Conservation (phyloP, 805 yeast species). For the Teunomyces gatunensis region DNA sequence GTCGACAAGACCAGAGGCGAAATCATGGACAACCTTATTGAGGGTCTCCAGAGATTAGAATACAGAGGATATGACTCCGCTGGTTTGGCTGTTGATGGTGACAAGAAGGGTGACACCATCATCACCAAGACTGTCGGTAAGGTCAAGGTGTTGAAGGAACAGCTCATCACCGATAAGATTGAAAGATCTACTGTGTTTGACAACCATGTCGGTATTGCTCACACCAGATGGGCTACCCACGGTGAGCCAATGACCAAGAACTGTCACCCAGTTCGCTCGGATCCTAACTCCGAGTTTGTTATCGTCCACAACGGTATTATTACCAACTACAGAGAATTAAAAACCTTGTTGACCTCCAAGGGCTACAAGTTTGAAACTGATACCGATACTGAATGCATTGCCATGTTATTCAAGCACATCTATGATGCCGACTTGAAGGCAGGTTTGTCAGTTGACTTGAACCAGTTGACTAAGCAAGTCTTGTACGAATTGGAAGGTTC, state of each 20-base stretch:
- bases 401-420: slow-evolving; percentile 87
- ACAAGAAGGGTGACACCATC: slow-evolving; percentile 63
- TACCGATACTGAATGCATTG: slow-evolving; percentile 97
- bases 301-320: slow-evolving; percentile 98
- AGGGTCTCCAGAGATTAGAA: slow-evolving; percentile 82
- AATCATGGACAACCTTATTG: slow-evolving; percentile 82
- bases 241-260: slow-evolving; percentile 84
- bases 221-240: slow-evolving; percentile 99
- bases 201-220: slow-evolving; percentile 95
- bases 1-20: slow-evolving; percentile 92
- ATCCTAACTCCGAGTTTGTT: slow-evolving; percentile 74
- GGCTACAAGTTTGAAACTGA: slow-evolving; percentile 86
- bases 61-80: slow-evolving; percentile 98
- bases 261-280: slow-evolving; percentile 97
- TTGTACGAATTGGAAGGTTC: slow-evolving; percentile 95
- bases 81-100: slow-evolving; percentile 95
- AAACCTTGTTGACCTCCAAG: slow-evolving; percentile 72
- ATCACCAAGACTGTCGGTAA: slow-evolving; percentile 88
- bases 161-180: slow-evolving; percentile 50
- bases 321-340: slow-evolving; percentile 90
- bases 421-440: slow-evolving; percentile 74
- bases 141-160: slow-evolving; percentile 73
- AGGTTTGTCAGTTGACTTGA: slow-evolving; percentile 80
- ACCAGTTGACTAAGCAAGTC: slow-evolving; percentile 89
- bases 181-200: slow-evolving; percentile 65